Evolutionary conservation across 1,139 yeast species (phyloP), one percentile per base, ranked within the genome.

Genomic region (Arxiozyma bovina): DNA sequence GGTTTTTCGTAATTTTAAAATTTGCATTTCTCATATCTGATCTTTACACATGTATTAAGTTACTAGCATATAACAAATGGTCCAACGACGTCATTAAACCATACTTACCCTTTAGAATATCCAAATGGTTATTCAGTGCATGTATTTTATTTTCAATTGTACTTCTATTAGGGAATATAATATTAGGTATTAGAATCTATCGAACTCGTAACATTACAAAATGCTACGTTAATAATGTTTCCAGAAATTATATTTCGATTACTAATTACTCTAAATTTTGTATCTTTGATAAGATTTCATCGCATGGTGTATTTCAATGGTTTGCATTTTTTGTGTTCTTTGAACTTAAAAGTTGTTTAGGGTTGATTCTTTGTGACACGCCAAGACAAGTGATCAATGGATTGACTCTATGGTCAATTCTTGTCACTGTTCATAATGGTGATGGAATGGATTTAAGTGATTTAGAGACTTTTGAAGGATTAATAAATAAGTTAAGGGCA

Each of bases 381-480:
- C 96, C 96, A 9, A 78, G 96, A 68, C 96, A 89, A 70, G 85
- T 85, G 2, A 79, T 89, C 61, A 89, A 89, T 66, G 85, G 89
- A 23, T 73, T 87, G 61, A 87, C 96, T 0, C 70, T 85, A 42
- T 75, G 83, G 63, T 76, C 81, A 1, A 80, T 80, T 23, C 69
- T 79, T 50, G 59, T 66, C 8, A 61, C 69, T 4, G 61, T 58
- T 25, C 64, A 75, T 50, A 65, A 77, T 23, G 52, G 50, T 18
- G 38, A 48, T 15, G 65, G 70, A 48, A 74, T 72, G 56, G 44
- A 60, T 49, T 53, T 67, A 48, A 63, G 62, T 1, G 56, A 65
- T 48, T 50, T 67, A 48, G 67, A 63, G 43, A 56, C 63, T 7
- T 57, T 65, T 23, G 77, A 78, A 55, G 82, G 82, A 11, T 77